These are phyloP conservation scores for Botrytis paeoniae DNA, from an alignment of 2,329 filamentous ascomycete species.

Conservation along the genomic window DNA sequence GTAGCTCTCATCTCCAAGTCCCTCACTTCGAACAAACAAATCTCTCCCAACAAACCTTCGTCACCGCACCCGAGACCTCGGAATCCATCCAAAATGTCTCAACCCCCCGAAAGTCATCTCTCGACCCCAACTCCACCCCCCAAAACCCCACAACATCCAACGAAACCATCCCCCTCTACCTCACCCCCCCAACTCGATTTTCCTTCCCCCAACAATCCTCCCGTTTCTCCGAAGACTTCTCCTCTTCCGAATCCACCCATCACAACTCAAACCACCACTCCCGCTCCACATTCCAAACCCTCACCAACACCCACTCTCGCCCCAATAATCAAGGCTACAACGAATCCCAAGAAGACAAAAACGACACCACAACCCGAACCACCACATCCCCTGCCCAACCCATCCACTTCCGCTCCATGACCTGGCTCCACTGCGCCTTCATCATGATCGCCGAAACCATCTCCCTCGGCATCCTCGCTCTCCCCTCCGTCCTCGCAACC, in stretches of 20 bases:
- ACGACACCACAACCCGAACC: background rate
- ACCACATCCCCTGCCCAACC: background rate
- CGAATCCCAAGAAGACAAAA: background rate
- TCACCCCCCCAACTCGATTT: background rate
- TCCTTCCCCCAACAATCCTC: background rate
- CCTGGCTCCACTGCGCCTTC: constrained; percentile 13
- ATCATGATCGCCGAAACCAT: constrained; percentile 21
- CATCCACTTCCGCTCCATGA: background rate
- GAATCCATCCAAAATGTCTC: background rate
- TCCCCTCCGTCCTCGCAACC: constrained; percentile 15
- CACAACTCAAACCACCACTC: background rate
- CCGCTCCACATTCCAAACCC: background rate
- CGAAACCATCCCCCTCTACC: too few relatives aligned
- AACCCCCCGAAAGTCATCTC: too few relatives aligned
- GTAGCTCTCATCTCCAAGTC: too few relatives aligned
- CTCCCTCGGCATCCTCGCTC: constrained; percentile 17
- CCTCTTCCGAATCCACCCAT: background rate
- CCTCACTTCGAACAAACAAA: background rate
- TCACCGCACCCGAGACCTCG: background rate
- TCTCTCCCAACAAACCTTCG: background rate
- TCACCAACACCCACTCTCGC: background rate
- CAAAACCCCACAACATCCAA: background rate
- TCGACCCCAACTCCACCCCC: too few relatives aligned
- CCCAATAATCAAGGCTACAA: too few relatives aligned
- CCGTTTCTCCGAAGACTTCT: background rate